Conservation (phyloP, 805 yeast genomes). For the Deakozyma indianensis region DNA sequence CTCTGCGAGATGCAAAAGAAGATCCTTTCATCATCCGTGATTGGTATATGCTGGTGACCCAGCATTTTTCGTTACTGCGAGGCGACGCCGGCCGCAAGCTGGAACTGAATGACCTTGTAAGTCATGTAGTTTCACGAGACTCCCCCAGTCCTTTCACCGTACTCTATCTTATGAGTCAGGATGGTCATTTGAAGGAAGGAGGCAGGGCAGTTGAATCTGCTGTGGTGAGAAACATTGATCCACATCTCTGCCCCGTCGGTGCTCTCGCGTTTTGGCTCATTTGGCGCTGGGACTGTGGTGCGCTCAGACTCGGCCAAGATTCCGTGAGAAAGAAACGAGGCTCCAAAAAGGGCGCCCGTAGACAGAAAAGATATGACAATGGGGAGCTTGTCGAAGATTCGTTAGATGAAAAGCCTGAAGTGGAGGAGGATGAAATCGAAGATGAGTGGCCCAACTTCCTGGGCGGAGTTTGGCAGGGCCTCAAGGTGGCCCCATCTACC, state of each 20-base stretch:
- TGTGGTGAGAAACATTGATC: neutral
- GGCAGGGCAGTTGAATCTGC: constrained; percentile 1
- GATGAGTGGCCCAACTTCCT: neutral
- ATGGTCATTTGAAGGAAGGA: neutral
- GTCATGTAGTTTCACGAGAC: neutral
- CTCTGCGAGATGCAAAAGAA: neutral
- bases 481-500: neutral
- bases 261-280: constrained; percentile 1
- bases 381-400: neutral
- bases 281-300: neutral
- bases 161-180: neutral
- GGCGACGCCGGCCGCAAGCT: neutral
- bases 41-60: constrained; percentile 1
- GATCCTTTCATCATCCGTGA: constrained; percentile 1
- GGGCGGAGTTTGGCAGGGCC: neutral
- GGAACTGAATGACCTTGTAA: neutral
- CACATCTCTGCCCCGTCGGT: constrained; percentile 1
- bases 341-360: neutral
- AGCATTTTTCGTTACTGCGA: neutral
- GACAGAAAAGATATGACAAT: neutral
- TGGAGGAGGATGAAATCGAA: neutral
- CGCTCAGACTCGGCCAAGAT: neutral
- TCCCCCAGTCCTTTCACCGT: neutral
- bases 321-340: neutral
- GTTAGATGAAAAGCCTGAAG: neutral